A percentile compares a stretch with the other conserved stretches of the same genome.
These are phyloP conservation scores for Hymenoscyphus occultus DNA, from an alignment of 2,329 filamentous ascomycete genomes.

Conservation along the genomic window DNA sequence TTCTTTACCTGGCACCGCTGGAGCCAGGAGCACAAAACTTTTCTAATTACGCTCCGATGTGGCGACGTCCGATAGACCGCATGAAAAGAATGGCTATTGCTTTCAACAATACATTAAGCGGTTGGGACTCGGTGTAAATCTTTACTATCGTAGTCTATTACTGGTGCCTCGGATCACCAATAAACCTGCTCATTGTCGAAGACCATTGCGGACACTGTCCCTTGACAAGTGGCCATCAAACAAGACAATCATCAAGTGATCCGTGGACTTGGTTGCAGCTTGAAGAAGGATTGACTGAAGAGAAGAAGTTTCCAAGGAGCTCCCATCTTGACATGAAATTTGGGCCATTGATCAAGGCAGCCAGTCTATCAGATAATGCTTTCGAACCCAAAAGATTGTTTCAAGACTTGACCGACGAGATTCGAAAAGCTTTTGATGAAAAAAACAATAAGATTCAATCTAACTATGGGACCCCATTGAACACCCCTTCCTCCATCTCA, in stretches of 20 bases:
- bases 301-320: background rate
- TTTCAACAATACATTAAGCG: too few relatives aligned
- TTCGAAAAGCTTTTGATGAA: too few relatives aligned
- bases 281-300: background rate
- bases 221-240: background rate
- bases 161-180: background rate
- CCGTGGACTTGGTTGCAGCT: background rate
- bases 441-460: too few relatives aligned
- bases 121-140: too few relatives aligned
- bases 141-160: too few relatives aligned
- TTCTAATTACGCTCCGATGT: background rate
- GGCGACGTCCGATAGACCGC: too few relatives aligned
- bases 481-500: background rate
- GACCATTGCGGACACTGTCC: background rate
- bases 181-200: background rate
- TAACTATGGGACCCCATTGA: too few relatives aligned
- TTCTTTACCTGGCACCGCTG: background rate
- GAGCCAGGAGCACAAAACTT: background rate
- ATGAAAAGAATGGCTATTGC: too few relatives aligned
- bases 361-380: too few relatives aligned
- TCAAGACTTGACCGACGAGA: too few relatives aligned
- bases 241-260: background rate
- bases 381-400: too few relatives aligned
- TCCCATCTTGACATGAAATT: background rate
- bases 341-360: background rate